Conservation (phyloP, 352 stramenopile species). For the Globisporangium perplexum region DNA sequence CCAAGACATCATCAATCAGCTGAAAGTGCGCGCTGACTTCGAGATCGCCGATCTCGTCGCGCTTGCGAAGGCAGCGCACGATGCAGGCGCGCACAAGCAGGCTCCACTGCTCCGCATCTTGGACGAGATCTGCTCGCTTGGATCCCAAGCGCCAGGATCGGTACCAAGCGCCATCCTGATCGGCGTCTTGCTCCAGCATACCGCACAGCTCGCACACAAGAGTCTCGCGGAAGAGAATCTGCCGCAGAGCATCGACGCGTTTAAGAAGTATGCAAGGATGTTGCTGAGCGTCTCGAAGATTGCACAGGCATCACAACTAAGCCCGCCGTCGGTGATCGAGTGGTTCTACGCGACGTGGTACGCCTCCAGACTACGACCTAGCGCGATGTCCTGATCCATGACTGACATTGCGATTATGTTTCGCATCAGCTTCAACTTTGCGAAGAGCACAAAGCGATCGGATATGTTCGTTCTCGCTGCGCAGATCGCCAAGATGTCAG, state of each 20-base stretch:
- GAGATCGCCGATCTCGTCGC: slow-evolving; percentile 51
- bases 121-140: slow-evolving; percentile 39
- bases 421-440: slow-evolving; percentile 57
- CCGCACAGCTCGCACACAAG: slow-evolving; percentile 53
- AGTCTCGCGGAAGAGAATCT: slow-evolving; percentile 10
- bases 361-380: background rate
- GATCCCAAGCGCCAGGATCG: background rate
- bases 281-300: slow-evolving; percentile 25
- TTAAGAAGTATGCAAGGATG: slow-evolving; percentile 33
- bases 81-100: slow-evolving; percentile 21
- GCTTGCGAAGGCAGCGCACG: slow-evolving; percentile 35
- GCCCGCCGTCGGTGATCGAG: slow-evolving; percentile 43
- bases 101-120: slow-evolving; percentile 39
- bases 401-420: background rate
- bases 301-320: slow-evolving; percentile 13
- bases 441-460: slow-evolving; percentile 42
- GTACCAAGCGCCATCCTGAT: slow-evolving; percentile 16
- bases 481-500: slow-evolving; percentile 41
- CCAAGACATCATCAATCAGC: slow-evolving; percentile 20
- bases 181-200: slow-evolving; percentile 54
- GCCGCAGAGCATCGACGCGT: slow-evolving; percentile 17
- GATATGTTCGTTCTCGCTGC: slow-evolving; percentile 53
- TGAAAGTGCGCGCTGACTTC: slow-evolving; percentile 59
- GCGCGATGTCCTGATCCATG: background rate
- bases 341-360: slow-evolving; percentile 82